These are phyloP conservation scores for Metroxylon sagu DNA, from an alignment of 176 grass and related monocot species.

Conservation along the genomic window DNA sequence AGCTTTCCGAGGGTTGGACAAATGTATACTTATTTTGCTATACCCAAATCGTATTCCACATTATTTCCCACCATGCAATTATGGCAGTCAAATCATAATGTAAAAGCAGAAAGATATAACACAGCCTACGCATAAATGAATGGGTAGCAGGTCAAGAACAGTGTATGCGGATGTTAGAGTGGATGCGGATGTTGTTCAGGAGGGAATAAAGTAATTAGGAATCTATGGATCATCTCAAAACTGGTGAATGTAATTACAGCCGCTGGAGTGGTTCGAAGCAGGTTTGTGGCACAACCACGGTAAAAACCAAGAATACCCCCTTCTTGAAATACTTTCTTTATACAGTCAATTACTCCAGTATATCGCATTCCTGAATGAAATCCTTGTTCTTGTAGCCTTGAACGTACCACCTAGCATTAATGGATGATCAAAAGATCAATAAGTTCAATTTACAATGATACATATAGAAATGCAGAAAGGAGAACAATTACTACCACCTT, in stretches of 20 bases:
- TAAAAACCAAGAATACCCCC: slow-evolving; percentile 84
- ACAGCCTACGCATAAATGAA: too few relatives aligned
- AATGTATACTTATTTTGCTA: too few relatives aligned
- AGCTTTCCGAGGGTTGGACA: too few relatives aligned
- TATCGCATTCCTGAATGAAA: slow-evolving; percentile 47
- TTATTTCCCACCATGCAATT: too few relatives aligned
- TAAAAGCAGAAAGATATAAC: too few relatives aligned
- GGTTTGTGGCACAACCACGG: slow-evolving; percentile 81
- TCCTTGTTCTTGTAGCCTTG: slow-evolving; percentile 87
- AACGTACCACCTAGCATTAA: slow-evolving; percentile 69
- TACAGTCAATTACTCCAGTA: slow-evolving; percentile 68
- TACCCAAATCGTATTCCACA: too few relatives aligned
- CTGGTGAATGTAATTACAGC: slow-evolving; percentile 98
- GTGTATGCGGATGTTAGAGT: slow-evolving; percentile 19
- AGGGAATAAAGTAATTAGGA: slow-evolving; percentile 41
- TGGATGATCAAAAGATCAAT: too few relatives aligned
- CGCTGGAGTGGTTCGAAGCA: slow-evolving; percentile 85
- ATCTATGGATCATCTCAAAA: slow-evolving; percentile 97
- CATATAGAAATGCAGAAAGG: too few relatives aligned
- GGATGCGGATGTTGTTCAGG: slow-evolving; percentile 43
- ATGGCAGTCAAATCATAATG: too few relatives aligned
- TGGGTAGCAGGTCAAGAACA: too few relatives aligned
- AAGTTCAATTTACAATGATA: too few relatives aligned
- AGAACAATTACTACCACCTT: too few relatives aligned
- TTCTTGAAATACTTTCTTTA: slow-evolving; percentile 60